Evolutionary conservation across 2,329 filamentous ascomycete genomes (phyloP).

Genomic region (Hawksworthiomyces lignivorus): DNA sequence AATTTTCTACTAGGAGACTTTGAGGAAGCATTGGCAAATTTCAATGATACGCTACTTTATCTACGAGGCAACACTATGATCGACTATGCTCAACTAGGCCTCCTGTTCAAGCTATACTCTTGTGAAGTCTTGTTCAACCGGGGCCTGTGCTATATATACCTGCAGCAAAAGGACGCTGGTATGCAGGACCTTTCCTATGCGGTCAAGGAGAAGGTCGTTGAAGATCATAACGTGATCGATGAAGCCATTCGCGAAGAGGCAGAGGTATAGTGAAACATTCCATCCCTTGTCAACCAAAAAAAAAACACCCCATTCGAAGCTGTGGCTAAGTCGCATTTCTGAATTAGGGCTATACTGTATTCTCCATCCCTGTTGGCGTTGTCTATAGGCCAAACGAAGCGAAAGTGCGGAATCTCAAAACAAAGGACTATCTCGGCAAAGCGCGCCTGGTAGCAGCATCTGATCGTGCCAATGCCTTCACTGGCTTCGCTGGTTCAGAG

Average conservation of each 20-base stretch:
- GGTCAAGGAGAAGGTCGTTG: slow-evolving; percentile 90
- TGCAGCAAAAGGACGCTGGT: slow-evolving; percentile 83
- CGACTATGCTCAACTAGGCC: slow-evolving; percentile 90
- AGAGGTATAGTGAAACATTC: no score
- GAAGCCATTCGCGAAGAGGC: slow-evolving; percentile 91
- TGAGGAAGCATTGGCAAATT: slow-evolving; percentile 93
- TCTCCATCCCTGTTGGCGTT: slow-evolving; percentile 93
- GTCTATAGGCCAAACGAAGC: slow-evolving; percentile 94
- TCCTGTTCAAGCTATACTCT: slow-evolving; percentile 94
- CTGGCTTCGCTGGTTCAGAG: slow-evolving; percentile 71
- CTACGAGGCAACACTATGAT: slow-evolving; percentile 94
- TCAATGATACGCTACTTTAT: slow-evolving; percentile 95
- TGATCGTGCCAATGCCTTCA: slow-evolving; percentile 72
- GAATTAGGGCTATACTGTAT: slow-evolving; percentile 85
- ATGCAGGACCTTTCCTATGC: slow-evolving; percentile 87
- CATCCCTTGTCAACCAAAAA: no score
- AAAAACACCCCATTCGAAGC: no score
- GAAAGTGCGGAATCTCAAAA: slow-evolving; percentile 96
- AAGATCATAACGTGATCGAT: slow-evolving; percentile 96
- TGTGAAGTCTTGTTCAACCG: slow-evolving; percentile 98
- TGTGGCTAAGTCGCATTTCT: no score
- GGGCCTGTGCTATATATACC: slow-evolving; percentile 93
- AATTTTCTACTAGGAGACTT: slow-evolving; percentile 97
- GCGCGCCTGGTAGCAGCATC: slow-evolving; percentile 87
- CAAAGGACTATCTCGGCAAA: slow-evolving; percentile 95